Conservation (phyloP, 2,329 filamentous ascomycete genomes). For the Colletotrichum sidae region DNA sequence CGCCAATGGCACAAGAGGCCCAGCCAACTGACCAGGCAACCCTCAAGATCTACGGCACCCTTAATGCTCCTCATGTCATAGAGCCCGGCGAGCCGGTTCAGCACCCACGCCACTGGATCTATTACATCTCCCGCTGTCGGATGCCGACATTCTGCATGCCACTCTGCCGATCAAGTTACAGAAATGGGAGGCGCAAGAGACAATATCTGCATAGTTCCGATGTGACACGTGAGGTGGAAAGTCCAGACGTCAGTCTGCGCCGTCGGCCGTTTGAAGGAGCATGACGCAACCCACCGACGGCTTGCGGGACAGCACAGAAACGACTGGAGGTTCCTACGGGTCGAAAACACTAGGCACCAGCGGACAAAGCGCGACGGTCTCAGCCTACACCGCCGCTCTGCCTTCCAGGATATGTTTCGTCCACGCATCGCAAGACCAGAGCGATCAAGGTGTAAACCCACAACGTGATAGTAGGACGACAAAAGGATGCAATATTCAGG, state of each 20-base stretch:
- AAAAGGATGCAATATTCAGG: constrained; percentile 1
- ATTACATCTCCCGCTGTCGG: background rate
- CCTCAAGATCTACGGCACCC: background rate
- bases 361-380: constrained; percentile 1
- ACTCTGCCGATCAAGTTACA: background rate
- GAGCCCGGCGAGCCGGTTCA: background rate
- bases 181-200: background rate
- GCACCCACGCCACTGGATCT: background rate
- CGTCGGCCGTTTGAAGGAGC: background rate
- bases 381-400: constrained; percentile 4
- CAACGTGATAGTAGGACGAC: background rate
- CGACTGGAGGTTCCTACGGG: constrained; percentile 5
- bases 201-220: background rate
- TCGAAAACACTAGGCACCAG: constrained; percentile 3
- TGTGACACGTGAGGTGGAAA: background rate
- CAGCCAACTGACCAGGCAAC: background rate
- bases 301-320: constrained; percentile 7
- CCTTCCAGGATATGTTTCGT: background rate
- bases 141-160: background rate
- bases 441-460: background rate
- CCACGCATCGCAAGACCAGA: background rate
- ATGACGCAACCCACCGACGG: constrained; percentile 4
- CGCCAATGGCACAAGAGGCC: background rate
- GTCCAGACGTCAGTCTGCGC: background rate
- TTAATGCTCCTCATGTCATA: constrained; percentile 1